A percentile compares a stretch with the other conserved stretches of the same genome.
Conservation (phyloP, 2,329 filamentous ascomycete genomes). For the Calonectria hawksworthii region DNA sequence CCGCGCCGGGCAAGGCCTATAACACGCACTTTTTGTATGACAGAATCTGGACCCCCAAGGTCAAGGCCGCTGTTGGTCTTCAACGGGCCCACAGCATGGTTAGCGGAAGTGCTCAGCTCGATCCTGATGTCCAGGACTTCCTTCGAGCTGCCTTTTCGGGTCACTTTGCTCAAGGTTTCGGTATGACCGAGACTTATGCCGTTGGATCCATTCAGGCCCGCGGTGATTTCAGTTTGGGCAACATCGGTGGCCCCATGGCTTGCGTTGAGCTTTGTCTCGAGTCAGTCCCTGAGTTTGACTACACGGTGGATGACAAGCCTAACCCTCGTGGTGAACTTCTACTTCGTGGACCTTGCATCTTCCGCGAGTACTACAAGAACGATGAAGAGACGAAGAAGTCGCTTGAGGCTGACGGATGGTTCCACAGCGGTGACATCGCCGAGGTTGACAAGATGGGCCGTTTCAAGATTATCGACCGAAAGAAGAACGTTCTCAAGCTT, state of each 20-base stretch:
- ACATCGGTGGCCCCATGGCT: conserved; percentile 81
- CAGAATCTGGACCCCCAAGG: conserved; percentile 92
- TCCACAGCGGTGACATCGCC: conserved; percentile 94
- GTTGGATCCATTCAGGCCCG: conserved; percentile 77
- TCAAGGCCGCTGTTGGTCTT: conserved; percentile 85
- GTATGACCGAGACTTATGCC: conserved; percentile 94
- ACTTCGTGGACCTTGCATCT: conserved; percentile 83
- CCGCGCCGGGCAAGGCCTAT: conserved; percentile 79
- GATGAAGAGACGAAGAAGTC: conserved; percentile 87
- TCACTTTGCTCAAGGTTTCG: conserved; percentile 89
- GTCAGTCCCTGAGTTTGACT: conserved; percentile 95
- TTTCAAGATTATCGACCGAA: conserved; percentile 93
- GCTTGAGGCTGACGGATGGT: conserved; percentile 93
- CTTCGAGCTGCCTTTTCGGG: conserved; percentile 86
- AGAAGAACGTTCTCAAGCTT: conserved; percentile 99
- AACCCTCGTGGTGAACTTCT: conserved; percentile 91
- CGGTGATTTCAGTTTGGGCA: conserved; percentile 82
- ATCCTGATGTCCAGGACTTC: conserved; percentile 90
- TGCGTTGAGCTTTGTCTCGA: conserved; percentile 82
- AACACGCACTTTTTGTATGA: conserved; percentile 86
- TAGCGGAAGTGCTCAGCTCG: conserved; percentile 90
- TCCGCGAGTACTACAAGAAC: conserved; percentile 92
- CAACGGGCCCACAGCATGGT: conserved; percentile 81
- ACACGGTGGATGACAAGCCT: conserved; percentile 88
- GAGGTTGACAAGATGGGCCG: conserved; percentile 87